Conservation (phyloP, 495 filamentous ascomycete genomes). For the Talaromyces stipitatus region DNA sequence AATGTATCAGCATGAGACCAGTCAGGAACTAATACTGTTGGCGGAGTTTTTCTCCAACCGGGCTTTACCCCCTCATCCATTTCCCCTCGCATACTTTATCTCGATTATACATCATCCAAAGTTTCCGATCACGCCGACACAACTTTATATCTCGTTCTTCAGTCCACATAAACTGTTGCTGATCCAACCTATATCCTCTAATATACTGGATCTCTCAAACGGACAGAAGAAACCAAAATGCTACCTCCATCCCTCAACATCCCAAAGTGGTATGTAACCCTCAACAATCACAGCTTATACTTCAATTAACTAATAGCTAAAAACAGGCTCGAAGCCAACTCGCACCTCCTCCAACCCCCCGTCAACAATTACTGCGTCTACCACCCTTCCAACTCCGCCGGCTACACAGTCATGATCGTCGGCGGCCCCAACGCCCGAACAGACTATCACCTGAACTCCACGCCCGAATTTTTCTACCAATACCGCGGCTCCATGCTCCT, state of each 20-base stretch:
- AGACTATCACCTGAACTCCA: constrained; percentile 97
- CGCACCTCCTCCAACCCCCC: constrained; percentile 87
- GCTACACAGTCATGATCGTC: constrained; percentile 64
- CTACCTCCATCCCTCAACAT: constrained; percentile 56
- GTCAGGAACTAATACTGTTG: background rate
- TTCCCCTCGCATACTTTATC: too few relatives aligned
- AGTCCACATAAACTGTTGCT: background rate
- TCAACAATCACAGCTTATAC: constrained; percentile 8
- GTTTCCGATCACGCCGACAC: background rate
- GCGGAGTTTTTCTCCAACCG: background rate
- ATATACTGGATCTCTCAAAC: background rate
- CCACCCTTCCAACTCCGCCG: constrained; percentile 45
- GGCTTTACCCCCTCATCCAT: background rate
- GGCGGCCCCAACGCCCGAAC: constrained; percentile 94
- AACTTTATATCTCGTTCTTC: background rate
- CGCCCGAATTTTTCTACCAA: constrained; percentile 97
- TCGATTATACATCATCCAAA: background rate
- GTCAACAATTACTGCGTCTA: constrained; percentile 98
- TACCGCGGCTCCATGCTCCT: constrained; percentile 89
- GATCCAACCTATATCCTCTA: background rate
- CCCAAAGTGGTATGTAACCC: constrained; percentile 64
- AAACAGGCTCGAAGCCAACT: constrained; percentile 81
- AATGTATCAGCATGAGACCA: background rate
- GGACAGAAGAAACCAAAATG: constrained; percentile 15
- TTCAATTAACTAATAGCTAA: background rate